Base-by-base conservation (phyloP, 441 rosid species). In the Erodium moschatum region DNA sequence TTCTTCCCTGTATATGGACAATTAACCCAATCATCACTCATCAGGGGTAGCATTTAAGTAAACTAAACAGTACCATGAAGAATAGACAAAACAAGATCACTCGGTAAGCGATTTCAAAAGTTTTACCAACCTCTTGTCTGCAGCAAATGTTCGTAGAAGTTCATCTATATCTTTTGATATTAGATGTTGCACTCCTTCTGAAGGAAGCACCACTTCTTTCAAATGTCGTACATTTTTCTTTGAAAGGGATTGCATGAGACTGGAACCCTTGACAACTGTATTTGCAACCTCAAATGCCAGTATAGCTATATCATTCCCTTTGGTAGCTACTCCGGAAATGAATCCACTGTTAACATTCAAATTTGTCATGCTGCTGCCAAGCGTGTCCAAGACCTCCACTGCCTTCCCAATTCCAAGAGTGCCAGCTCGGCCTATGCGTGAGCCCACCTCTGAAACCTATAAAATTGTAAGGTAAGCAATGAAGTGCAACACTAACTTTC, bases 231-330 rank as follows among this genome's bases (percentile, higher is more conserved):
- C 79, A 65, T 84, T 95, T 70, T 83, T 88, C 63, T 77, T 78
- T 8, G 98, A 90, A 66, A 95, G 95, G 54, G 99, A 89, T 29
- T 86, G 93, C 96, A 95, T 89, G 48, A 95, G 85, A 83, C 83
- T 90, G 69, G 93, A 84, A 60, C 98, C 98, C 82, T 95, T 95
- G 65, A 92, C 98, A 9, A 95, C 79, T 4, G 98, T 95, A 70
- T 95, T 95, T 64, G 99, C 99, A 27, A 90, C 98, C 81, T 95
- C 99, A 78, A 95, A 95, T 71, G 99, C 81, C 76, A 95, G 82
- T 70, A 95, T 95, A 35, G 84, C 75, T 70, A 95, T 86, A 77
- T 86, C 87, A 77, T 85, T 86, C 72, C 99, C 98, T 80, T 95
- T 95, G 1, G 89, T 83, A 5, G 91, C 76, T 74, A 88, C 84